phyloP scores from a whole-genome alignment of 2,329 filamentous ascomycete species.

The Aspergillus pseudoterreus region DNA sequence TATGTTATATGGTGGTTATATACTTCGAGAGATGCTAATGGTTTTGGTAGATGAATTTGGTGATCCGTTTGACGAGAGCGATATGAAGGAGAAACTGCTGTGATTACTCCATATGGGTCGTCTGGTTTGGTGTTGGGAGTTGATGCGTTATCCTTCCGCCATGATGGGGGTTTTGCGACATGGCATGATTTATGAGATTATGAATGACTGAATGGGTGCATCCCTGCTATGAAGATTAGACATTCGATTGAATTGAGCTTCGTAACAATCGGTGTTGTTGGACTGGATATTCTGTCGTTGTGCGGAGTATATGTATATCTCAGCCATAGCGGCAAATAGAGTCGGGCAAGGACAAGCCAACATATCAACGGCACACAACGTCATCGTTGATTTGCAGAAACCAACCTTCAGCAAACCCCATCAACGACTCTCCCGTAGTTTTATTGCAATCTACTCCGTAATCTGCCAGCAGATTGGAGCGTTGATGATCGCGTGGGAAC shows the following conservation, averaged over 20 bases:
- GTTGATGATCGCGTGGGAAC: neutral
- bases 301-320: too few species aligned
- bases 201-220: constrained; percentile 3
- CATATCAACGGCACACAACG: too few species aligned
- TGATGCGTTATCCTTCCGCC: neutral
- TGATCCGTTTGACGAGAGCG: constrained; percentile 43
- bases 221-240: neutral
- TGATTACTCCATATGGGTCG: constrained; percentile 1
- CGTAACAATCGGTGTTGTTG: too few species aligned
- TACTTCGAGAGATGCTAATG: too few species aligned
- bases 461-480: neutral
- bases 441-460: neutral
- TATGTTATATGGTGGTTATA: too few species aligned
- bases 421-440: too few species aligned
- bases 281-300: too few species aligned
- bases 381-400: too few species aligned
- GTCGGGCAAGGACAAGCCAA: too few species aligned
- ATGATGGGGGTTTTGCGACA: neutral
- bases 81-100: constrained; percentile 28
- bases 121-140: constrained; percentile 9
- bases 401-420: too few species aligned
- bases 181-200: constrained; percentile 26
- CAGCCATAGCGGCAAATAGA: too few species aligned
- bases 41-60: constrained; percentile 40
- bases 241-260: too few species aligned